Evolutionary conservation across 1,284 basidiomycete species (phyloP).

Genomic region (Ceratobasidium sp.): DNA sequence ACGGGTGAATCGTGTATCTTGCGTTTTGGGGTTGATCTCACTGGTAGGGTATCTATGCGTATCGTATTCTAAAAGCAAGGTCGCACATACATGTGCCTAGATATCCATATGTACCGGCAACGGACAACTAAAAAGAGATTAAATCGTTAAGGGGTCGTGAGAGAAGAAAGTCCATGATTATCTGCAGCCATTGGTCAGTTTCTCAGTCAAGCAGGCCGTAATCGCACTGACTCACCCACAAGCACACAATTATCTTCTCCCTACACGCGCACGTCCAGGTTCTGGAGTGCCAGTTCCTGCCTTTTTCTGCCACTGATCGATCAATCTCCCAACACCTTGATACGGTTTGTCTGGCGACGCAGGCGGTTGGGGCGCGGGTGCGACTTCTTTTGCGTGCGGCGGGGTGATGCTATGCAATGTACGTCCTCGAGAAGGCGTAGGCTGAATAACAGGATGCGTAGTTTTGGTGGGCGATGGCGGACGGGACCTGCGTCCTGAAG

Average conservation of each 20-base stretch:
- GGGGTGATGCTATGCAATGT: slow-evolving; percentile 35
- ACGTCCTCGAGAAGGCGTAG: slow-evolving; percentile 8
- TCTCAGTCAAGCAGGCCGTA: too few relatives aligned
- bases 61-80: too few relatives aligned
- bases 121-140: neutral
- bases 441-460: slow-evolving; percentile 18
- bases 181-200: too few relatives aligned
- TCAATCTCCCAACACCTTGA: slow-evolving; percentile 82
- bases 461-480: slow-evolving; percentile 34
- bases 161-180: too few relatives aligned
- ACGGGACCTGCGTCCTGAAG: slow-evolving; percentile 3
- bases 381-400: slow-evolving; percentile 17
- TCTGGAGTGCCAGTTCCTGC: slow-evolving; percentile 76
- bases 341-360: slow-evolving; percentile 80
- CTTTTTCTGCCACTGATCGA: slow-evolving; percentile 86
- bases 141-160: neutral
- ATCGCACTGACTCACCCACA: too few relatives aligned
- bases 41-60: too few relatives aligned
- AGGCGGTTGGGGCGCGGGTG: slow-evolving; percentile 46
- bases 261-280: slow-evolving; percentile 35
- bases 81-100: neutral
- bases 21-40: too few relatives aligned
- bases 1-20: too few relatives aligned
- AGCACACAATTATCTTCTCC: slow-evolving; percentile 29
- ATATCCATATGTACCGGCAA: neutral